Percentiles rank a stretch among this genome's conserved stretches.
Evolutionary conservation across 1,284 basidiomycete genomes (phyloP).

Genomic region (Puccinia polysora): DNA sequence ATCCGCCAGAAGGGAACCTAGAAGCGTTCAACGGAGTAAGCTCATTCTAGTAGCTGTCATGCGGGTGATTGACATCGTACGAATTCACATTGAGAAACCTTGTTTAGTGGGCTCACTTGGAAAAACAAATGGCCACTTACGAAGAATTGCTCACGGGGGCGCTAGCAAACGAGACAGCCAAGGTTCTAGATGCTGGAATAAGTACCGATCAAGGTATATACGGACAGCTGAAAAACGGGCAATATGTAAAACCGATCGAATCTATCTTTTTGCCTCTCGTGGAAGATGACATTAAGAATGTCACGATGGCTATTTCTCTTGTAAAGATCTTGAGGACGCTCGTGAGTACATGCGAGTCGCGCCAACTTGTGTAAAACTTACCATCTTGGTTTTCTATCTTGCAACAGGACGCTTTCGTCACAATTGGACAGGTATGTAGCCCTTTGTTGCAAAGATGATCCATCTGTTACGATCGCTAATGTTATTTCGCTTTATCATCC

Average conservation of each 20-base stretch:
- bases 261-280: constrained; percentile 34
- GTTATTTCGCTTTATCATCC: background rate
- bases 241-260: constrained; percentile 26
- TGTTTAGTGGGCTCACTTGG: constrained; percentile 43
- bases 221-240: constrained; percentile 39
- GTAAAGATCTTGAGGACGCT: constrained; percentile 32
- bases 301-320: constrained; percentile 30
- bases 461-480: background rate
- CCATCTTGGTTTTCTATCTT: background rate
- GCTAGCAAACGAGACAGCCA: constrained; percentile 22
- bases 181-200: constrained; percentile 23
- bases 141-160: constrained; percentile 32
- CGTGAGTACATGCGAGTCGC: background rate
- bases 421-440: constrained; percentile 32
- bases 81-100: background rate
- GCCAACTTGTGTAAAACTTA: background rate
- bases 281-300: constrained; percentile 43
- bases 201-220: constrained; percentile 43
- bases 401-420: constrained; percentile 40
- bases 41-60: background rate
- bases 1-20: constrained; percentile 27
- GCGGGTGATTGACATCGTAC: background rate
- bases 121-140: constrained; percentile 36
- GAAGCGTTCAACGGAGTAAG: constrained; percentile 38
- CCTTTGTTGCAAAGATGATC: background rate